Evolutionary conservation across 2,329 filamentous ascomycete genomes (phyloP).

Genomic region (Diplocarpon rosae): DNA sequence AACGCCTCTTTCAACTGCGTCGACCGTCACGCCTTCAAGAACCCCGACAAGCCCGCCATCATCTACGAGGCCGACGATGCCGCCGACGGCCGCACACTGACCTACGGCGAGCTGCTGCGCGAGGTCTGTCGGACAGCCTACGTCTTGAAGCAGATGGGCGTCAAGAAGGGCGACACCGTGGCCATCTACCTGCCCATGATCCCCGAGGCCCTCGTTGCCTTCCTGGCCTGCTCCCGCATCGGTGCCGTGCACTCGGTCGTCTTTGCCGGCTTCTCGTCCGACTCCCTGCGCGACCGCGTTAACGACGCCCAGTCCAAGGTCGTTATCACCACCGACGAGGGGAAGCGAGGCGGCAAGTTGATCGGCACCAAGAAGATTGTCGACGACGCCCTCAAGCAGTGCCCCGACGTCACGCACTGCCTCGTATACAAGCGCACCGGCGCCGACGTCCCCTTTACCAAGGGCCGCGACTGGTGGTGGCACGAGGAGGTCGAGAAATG

Average conservation of each 20-base stretch:
- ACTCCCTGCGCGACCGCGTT: conserved; percentile 91
- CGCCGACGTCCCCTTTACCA: conserved; percentile 75
- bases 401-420: conserved; percentile 73
- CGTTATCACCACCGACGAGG: conserved; percentile 94
- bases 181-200: conserved; percentile 99
- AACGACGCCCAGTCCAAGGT: conserved; percentile 84
- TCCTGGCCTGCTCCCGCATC: conserved; percentile 84
- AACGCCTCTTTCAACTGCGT: conserved; percentile 98
- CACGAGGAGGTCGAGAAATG: conserved; percentile 97
- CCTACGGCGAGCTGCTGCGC: conserved; percentile 84
- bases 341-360: conserved; percentile 92
- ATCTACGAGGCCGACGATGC: conserved; percentile 98
- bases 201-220: conserved; percentile 83
- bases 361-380: conserved; percentile 99
- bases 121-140: conserved; percentile 83
- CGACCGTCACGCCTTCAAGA: conserved; percentile 90
- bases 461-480: conserved; percentile 77
- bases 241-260: conserved; percentile 95
- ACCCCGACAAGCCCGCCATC: conserved; percentile 87
- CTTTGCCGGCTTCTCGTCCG: conserved; percentile 94
- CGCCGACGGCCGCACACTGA: conserved; percentile 75
- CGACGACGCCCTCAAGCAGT: conserved; percentile 93
- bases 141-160: conserved; percentile 87
- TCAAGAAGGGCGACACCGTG: conserved; percentile 93
- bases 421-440: conserved; percentile 94